phyloP scores from a whole-genome alignment of 2,329 filamentous ascomycete genomes.

The Lojkania enalia region DNA sequence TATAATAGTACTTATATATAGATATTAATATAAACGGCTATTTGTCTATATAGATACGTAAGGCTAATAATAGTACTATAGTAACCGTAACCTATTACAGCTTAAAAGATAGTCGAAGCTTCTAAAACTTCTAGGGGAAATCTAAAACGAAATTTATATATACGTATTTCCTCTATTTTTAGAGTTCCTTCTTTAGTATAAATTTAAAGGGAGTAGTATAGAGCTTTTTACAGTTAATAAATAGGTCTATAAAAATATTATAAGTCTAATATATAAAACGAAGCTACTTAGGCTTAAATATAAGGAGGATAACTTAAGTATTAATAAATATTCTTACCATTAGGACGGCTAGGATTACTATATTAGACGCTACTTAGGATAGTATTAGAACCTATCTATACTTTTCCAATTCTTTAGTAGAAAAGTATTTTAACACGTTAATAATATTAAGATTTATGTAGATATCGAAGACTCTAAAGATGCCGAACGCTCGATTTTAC shows the following conservation, averaged over 20 bases:
- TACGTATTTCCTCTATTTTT: constrained; percentile 10
- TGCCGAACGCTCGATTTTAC: constrained; percentile 10
- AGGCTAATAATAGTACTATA: constrained; percentile 9
- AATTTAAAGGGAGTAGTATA: constrained; percentile 8
- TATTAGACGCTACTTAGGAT: constrained; percentile 8
- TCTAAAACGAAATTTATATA: constrained; percentile 13
- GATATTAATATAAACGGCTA: constrained; percentile 7
- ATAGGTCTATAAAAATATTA: background rate
- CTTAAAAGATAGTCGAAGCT: constrained; percentile 10
- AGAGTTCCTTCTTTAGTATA: constrained; percentile 4
- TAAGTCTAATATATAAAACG: background rate
- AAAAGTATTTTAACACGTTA: constrained; percentile 11
- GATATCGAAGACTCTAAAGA: constrained; percentile 9
- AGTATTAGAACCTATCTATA: constrained; percentile 6
- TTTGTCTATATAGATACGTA: constrained; percentile 8
- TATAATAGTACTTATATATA: constrained; percentile 8
- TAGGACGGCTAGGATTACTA: constrained; percentile 9
- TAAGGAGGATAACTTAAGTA: constrained; percentile 8
- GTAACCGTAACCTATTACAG: constrained; percentile 6
- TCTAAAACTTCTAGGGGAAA: constrained; percentile 9
- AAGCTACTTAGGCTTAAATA: constrained; percentile 15
- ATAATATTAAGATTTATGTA: constrained; percentile 15
- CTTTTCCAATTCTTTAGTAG: constrained; percentile 5
- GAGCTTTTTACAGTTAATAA: constrained; percentile 6
- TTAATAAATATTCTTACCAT: constrained; percentile 10